phyloP scores from a whole-genome alignment of 257 asterid species.

The Oldenlandia corymbosa region DNA sequence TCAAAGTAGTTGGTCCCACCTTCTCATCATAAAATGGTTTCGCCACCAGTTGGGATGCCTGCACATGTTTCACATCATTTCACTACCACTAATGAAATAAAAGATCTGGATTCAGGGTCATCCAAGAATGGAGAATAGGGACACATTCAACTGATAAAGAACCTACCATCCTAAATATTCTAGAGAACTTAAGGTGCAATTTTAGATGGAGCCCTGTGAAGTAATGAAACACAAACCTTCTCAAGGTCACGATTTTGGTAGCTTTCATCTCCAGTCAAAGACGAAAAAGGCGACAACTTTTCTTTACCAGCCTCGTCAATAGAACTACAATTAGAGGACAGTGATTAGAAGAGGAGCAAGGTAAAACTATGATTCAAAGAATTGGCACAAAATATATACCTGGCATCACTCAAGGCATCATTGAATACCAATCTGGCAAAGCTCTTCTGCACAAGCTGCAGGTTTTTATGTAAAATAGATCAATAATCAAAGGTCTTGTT shows the following conservation, averaged over 20 bases:
- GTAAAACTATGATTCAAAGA: neutral
- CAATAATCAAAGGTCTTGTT: neutral
- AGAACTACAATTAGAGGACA: conserved; percentile 43
- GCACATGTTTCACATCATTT: conserved; percentile 24
- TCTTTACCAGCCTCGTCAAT: conserved; percentile 75
- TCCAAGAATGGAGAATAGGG: neutral
- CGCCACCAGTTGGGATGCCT: conserved; percentile 94
- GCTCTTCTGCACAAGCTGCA: conserved; percentile 99
- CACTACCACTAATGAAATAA: neutral
- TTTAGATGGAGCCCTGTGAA: neutral
- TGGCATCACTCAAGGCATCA: conserved; percentile 65
- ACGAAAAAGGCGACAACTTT: conserved; percentile 62
- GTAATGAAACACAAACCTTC: conserved; percentile 50
- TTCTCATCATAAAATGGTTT: conserved; percentile 70
- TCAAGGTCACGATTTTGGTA: conserved; percentile 97
- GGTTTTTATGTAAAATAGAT: conserved; percentile 16
- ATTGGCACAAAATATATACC: conserved; percentile 35
- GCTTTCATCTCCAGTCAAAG: conserved; percentile 69
- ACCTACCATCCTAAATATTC: neutral
- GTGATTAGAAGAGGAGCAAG: conserved; percentile 4
- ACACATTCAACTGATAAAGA: neutral
- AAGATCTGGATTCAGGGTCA: neutral
- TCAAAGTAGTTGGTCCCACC: conserved; percentile 84
- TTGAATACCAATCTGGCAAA: conserved; percentile 78
- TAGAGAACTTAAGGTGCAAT: neutral